Evolutionary conservation across 768 basidiomycete species (phyloP).

Genomic region (Coprinopsis sp.): DNA sequence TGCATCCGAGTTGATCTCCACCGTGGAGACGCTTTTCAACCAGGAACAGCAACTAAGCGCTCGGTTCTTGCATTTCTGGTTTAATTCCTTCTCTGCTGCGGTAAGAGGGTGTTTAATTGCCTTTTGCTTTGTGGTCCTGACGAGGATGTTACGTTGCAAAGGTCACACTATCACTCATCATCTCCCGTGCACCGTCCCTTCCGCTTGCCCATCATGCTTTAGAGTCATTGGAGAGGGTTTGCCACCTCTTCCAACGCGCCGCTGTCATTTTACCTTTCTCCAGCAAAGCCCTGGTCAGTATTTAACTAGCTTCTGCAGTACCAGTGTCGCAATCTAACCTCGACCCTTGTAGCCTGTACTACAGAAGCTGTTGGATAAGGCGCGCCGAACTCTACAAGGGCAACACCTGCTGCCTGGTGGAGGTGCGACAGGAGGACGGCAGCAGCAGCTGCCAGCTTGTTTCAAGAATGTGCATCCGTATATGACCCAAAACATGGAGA

Average conservation of each 20-base stretch:
- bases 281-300: constrained; percentile 52
- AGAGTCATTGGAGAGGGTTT: constrained; percentile 54
- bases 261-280: constrained; percentile 57
- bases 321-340: not conserved
- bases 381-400: constrained; percentile 20
- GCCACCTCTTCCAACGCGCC: constrained; percentile 52
- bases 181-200: constrained; percentile 56
- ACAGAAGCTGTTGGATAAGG: constrained; percentile 50
- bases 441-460: not conserved
- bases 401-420: not conserved
- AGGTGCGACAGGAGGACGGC: not conserved
- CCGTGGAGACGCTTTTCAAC: constrained; percentile 51
- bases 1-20: constrained; percentile 52
- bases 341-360: constrained; percentile 43
- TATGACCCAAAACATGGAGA: not conserved
- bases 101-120: constrained; percentile 34
- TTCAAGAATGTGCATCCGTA: not conserved
- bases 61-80: constrained; percentile 71
- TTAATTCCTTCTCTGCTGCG: constrained; percentile 67
- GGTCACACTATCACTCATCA: constrained; percentile 64
- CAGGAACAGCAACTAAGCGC: constrained; percentile 57
- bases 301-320: not conserved
- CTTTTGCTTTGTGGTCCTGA: not conserved
- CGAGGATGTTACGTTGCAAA: constrained; percentile 16
- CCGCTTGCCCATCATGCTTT: constrained; percentile 56